Evolutionary conservation across 371 early-diverging fungal genomes (phyloP).

Genomic region (Entomophthora muscae): DNA sequence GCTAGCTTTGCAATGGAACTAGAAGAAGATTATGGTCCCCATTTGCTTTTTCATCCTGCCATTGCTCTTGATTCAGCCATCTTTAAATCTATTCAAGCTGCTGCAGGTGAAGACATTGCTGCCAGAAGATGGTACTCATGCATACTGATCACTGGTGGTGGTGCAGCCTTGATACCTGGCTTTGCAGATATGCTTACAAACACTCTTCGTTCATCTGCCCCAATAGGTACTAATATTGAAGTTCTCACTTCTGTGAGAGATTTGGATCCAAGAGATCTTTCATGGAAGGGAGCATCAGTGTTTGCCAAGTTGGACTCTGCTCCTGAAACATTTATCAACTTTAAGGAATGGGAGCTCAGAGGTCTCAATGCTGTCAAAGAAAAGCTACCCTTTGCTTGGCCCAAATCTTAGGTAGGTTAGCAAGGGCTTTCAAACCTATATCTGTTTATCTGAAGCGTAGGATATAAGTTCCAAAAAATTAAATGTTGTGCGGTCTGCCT

Average conservation of each 20-base stretch:
- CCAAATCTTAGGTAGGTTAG: background rate
- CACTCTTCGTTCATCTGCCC: constrained; percentile 7
- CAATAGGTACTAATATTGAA: constrained; percentile 44
- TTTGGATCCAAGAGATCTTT: constrained; percentile 63
- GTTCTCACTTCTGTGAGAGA: constrained; percentile 68
- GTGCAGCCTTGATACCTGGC: constrained; percentile 20
- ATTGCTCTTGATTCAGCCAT: constrained; percentile 52
- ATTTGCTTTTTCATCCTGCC: background rate
- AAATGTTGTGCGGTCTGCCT: too few species aligned
- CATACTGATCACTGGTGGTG: constrained; percentile 71
- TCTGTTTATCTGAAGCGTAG: too few species aligned
- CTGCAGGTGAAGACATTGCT: constrained; percentile 44
- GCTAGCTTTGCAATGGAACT: background rate
- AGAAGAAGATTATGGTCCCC: background rate
- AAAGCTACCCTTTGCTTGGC: constrained; percentile 43
- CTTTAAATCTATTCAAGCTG: constrained; percentile 49
- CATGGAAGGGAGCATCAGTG: constrained; percentile 83
- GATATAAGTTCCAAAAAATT: too few species aligned
- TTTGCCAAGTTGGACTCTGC: constrained; percentile 56
- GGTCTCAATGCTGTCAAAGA: constrained; percentile 48
- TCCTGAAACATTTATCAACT: constrained; percentile 62
- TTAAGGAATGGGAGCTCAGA: constrained; percentile 50
- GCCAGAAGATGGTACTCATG: constrained; percentile 47
- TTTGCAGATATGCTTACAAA: background rate
- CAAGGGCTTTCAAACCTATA: too few species aligned